These are phyloP conservation scores for Naganishia kalamii DNA, from an alignment of 768 basidiomycete genomes.

Conservation along the genomic window DNA sequence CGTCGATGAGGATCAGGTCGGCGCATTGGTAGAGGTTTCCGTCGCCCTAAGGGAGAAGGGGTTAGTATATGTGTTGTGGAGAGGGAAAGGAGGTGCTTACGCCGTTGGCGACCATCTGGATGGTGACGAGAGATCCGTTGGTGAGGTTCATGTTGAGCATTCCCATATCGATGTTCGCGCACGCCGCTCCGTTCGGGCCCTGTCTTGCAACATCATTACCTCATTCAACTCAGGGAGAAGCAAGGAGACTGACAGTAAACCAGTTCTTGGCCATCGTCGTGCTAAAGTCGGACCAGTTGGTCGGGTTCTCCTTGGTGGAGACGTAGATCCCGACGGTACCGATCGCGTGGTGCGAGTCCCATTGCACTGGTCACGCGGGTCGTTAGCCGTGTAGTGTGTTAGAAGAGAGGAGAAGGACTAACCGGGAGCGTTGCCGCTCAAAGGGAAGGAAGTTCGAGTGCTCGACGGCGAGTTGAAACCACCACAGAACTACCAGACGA, in stretches of 20 bases:
- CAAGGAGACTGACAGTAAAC: constrained; percentile 27
- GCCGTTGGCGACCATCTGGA: constrained; percentile 50
- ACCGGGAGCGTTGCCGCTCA: constrained; percentile 56
- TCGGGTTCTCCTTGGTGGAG: constrained; percentile 53
- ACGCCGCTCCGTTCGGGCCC: constrained; percentile 58
- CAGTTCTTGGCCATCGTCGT: constrained; percentile 32
- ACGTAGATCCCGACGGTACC: constrained; percentile 53
- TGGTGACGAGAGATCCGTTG: constrained; percentile 66
- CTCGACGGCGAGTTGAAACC: constrained; percentile 56
- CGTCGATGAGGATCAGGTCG: constrained; percentile 64
- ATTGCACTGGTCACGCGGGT: constrained; percentile 49
- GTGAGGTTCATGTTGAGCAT: constrained; percentile 53
- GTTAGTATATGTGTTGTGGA: neutral
- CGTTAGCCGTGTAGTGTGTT: no score
- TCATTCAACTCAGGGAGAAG: neutral
- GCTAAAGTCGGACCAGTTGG: constrained; percentile 59
- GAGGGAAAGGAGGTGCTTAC: constrained; percentile 27
- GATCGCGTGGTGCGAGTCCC: constrained; percentile 28
- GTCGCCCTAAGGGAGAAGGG: constrained; percentile 52
- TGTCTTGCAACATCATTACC: neutral
- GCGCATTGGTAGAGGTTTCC: constrained; percentile 69
- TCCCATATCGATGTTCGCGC: constrained; percentile 62
- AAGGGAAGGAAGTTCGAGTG: constrained; percentile 64
- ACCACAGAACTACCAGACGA: constrained; percentile 61
- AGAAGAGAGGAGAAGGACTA: constrained; percentile 45